Percentiles rank a stretch among this genome's conserved stretches.
Evolutionary conservation across 1,284 basidiomycete species (phyloP).

Genomic region (Ceratobasidium theobromae): DNA sequence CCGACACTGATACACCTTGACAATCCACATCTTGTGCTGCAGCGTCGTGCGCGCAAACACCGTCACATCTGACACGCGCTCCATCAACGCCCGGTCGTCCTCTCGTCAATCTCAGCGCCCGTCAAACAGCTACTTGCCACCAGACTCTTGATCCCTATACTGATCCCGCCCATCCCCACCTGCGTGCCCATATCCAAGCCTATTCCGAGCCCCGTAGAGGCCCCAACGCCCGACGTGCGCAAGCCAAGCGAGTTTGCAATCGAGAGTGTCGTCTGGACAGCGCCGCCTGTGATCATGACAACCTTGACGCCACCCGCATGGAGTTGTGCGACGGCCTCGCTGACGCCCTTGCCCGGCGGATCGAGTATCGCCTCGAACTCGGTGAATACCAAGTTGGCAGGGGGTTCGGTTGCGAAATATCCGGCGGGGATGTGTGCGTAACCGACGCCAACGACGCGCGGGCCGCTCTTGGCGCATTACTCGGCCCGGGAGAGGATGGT

Average conservation of each 20-base stretch:
- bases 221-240: constrained; percentile 44
- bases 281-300: constrained; percentile 98
- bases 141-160: constrained; percentile 27
- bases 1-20: constrained; percentile 86
- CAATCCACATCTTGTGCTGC: constrained; percentile 95
- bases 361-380: constrained; percentile 96
- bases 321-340: constrained; percentile 77
- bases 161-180: constrained; percentile 24
- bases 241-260: constrained; percentile 92
- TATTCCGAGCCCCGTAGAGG: neutral
- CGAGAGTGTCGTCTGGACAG: constrained; percentile 85
- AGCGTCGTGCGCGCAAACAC: constrained; percentile 96
- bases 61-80: constrained; percentile 72
- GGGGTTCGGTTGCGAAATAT: constrained; percentile 39
- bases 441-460: constrained; percentile 89
- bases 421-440: constrained; percentile 71
- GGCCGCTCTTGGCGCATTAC: constrained; percentile 69
- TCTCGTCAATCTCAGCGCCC: constrained; percentile 82
- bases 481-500: constrained; percentile 72
- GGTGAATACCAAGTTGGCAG: constrained; percentile 73
- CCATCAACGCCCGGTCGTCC: constrained; percentile 76
- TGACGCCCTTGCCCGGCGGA: constrained; percentile 91
- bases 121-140: constrained; percentile 60
- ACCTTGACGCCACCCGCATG: constrained; percentile 89
- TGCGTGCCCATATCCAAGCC: constrained; percentile 11